These are phyloP conservation scores for Tetrahymena borealis DNA, from an alignment of 73 alveolate genomes.

Conservation along the genomic window DNA sequence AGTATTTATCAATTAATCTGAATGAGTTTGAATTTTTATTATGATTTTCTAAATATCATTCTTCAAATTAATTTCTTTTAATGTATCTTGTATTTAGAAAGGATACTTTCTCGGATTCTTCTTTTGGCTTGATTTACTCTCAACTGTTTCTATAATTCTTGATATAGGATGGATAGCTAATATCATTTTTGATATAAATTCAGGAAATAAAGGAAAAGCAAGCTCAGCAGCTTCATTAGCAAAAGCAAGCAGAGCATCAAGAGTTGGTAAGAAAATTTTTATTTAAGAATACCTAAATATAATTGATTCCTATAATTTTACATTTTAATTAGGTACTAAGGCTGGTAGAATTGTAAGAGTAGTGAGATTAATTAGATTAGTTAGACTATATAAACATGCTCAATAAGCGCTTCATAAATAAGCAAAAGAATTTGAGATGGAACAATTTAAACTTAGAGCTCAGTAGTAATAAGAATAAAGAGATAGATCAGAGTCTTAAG, in stretches of 20 bases:
- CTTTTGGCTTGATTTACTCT: slow-evolving; percentile 68
- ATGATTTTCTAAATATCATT: not conserved
- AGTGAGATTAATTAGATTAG: slow-evolving; percentile 54
- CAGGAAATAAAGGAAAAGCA: slow-evolving; percentile 45
- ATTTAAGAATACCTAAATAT: not conserved
- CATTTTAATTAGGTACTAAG: slow-evolving; percentile 31
- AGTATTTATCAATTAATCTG: not conserved
- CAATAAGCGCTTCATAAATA: not conserved
- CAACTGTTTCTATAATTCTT: slow-evolving; percentile 61
- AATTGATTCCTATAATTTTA: not conserved
- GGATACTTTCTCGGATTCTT: slow-evolving; percentile 36
- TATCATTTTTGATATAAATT: slow-evolving; percentile 43
- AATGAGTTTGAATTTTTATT: not conserved
- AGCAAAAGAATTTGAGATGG: not conserved
- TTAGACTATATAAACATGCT: slow-evolving; percentile 49
- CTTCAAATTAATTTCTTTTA: not conserved
- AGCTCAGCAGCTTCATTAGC: slow-evolving; percentile 61
- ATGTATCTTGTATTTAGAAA: slow-evolving; percentile 18
- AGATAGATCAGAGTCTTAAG: not conserved
- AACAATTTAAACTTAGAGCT: not conserved
- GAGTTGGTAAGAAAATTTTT: slow-evolving; percentile 17
- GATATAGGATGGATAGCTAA: slow-evolving; percentile 78
- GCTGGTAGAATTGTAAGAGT: slow-evolving; percentile 58
- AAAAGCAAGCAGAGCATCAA: slow-evolving; percentile 66
- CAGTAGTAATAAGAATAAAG: not conserved